These are phyloP conservation scores for Nectriaceae sp. DNA, from an alignment of 2,329 filamentous ascomycete genomes.

Conservation along the genomic window DNA sequence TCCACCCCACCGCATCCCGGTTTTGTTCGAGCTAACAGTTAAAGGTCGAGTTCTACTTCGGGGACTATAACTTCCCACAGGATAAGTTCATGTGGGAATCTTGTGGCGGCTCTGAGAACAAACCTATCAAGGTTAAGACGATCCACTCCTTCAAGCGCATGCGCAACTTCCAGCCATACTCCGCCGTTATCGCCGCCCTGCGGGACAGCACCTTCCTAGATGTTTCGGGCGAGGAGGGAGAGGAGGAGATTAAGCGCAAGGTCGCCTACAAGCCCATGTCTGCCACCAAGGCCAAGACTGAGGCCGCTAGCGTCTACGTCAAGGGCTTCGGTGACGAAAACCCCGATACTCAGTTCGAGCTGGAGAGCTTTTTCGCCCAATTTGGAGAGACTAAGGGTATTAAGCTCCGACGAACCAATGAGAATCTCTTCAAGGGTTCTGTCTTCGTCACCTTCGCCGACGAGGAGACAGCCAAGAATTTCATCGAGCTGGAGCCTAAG, in stretches of 20 bases:
- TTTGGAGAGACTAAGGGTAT: conserved; percentile 80
- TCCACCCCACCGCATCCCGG: neutral
- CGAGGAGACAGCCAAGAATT: conserved; percentile 77
- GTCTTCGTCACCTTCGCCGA: conserved; percentile 91
- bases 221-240: conserved; percentile 71
- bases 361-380: conserved; percentile 86
- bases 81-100: conserved; percentile 85
- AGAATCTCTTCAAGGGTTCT: conserved; percentile 88
- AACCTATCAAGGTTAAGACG: conserved; percentile 74
- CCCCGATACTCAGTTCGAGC: conserved; percentile 85
- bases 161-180: conserved; percentile 89
- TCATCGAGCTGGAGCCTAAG: conserved; percentile 76
- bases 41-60: conserved; percentile 95
- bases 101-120: conserved; percentile 78
- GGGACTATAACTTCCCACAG: conserved; percentile 82
- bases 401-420: conserved; percentile 76
- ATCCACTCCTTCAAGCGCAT: conserved; percentile 93
- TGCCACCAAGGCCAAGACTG: conserved; percentile 64
- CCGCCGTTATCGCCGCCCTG: conserved; percentile 79
- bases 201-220: conserved; percentile 74
- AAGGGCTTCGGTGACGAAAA: conserved; percentile 91
- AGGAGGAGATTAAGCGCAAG: conserved; percentile 77
- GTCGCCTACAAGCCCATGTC: conserved; percentile 61
- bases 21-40: conserved; percentile 5
- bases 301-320: conserved; percentile 79